Conservation (phyloP, 2,329 filamentous ascomycete species). For the Penicillium sp. region DNA sequence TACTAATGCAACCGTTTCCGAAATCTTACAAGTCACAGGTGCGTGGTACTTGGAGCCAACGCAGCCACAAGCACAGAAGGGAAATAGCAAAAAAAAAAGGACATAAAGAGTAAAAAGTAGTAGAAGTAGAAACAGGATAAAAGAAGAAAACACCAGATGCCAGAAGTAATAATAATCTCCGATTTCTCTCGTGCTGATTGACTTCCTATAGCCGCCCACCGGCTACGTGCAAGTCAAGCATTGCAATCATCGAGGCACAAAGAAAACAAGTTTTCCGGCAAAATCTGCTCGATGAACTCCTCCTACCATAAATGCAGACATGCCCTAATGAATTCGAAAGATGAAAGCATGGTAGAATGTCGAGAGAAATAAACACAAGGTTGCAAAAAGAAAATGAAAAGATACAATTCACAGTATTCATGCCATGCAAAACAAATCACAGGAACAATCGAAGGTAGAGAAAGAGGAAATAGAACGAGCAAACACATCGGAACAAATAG, state of each 20-base stretch:
- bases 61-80: background rate
- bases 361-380: constrained; percentile 3
- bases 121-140: background rate
- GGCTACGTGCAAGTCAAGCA: constrained; percentile 5
- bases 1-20: constrained; percentile 15
- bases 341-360: constrained; percentile 7
- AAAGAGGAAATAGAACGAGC: background rate
- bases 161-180: background rate
- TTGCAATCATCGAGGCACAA: background rate
- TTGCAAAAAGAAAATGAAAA: constrained; percentile 2
- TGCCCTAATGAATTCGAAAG: constrained; percentile 2
- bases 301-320: constrained; percentile 12
- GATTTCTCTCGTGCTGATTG: background rate
- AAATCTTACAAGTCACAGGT: constrained; percentile 16
- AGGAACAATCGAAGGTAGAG: background rate
- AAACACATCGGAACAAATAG: constrained; percentile 3
- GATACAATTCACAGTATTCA: constrained; percentile 10
- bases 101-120: constrained; percentile 9
- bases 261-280: background rate
- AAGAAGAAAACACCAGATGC: constrained; percentile 8
- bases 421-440: constrained; percentile 15
- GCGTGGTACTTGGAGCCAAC: constrained; percentile 2
- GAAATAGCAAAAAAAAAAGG: constrained; percentile 11
- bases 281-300: constrained; percentile 10
- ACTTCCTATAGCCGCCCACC: constrained; percentile 1